Evolutionary conservation across 495 filamentous ascomycete species (phyloP), one percentile per base, ranked within the genome.

Genomic region (Penicillium silybi): DNA sequence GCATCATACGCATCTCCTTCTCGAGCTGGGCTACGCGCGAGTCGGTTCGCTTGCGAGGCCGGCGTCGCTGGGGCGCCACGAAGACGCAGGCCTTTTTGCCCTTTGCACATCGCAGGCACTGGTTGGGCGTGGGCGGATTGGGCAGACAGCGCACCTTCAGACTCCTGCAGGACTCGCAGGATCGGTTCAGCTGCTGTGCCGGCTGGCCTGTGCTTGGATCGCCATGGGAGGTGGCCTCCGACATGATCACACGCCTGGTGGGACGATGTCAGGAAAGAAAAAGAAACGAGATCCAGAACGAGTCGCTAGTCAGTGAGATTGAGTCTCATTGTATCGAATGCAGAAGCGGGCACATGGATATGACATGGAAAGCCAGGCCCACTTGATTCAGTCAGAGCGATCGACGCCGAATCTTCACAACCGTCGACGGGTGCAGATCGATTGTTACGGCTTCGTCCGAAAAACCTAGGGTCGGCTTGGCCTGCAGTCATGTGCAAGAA

Each of bases 61-160:
- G 75, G 64, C 91, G 92, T 32, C 88, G 74, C 23, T 83, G 89
- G 3, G 89, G 89, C 19, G 83, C 82, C 40, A 90, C 90, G 46
- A 92, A 86, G 45, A 93, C 65, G 53, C 90, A 96, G 39, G 76
- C 62, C 17, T 89, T 78, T 44, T 80, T 80, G 3, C 89, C 87
- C 64, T 92, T 95, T 9, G 79, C 80, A 67, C 91, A 96, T 58
- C 90, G 80, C 63, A 85, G 85, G 63, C 90, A 96, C 11, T 88
- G 80, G 22, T 68, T 69, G 6, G 72, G 61, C 13, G 82, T 84
- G 39, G 70, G 69, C 16, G 72, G 70, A 54, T 86, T 86, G 11
- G 85, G 83, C 48, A 95, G 85, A 71, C 90, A 96, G 35, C 86
- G 83, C 11, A 95, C 90, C 65, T 96, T 96, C 40, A 95, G 72